Conservation (phyloP, 2,329 filamentous ascomycete species). For the Pseudogymnoascus sp. region DNA sequence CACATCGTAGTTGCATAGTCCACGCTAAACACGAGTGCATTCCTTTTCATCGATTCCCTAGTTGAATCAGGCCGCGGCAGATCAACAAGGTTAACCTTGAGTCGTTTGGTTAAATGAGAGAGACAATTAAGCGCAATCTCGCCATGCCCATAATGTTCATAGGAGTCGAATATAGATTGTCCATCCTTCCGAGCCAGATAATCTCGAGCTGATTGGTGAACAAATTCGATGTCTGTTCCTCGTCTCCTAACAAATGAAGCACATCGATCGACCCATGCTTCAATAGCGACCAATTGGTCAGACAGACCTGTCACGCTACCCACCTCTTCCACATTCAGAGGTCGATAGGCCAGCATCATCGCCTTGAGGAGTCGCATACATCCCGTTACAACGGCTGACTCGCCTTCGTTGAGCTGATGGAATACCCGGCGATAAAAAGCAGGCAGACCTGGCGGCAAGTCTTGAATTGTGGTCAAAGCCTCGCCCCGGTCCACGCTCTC, state of each 20-base stretch:
- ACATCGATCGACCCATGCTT: slow-evolving; percentile 18
- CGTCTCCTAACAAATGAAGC: slow-evolving; percentile 24
- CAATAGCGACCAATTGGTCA: slow-evolving; percentile 12
- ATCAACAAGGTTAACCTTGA: slow-evolving; percentile 23
- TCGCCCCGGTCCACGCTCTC: slow-evolving; percentile 13
- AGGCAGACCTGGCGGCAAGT: slow-evolving; percentile 21
- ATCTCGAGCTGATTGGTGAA: slow-evolving; percentile 27
- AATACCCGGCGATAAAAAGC: slow-evolving; percentile 23
- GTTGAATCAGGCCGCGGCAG: slow-evolving; percentile 21
- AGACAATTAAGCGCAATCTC: slow-evolving; percentile 21
- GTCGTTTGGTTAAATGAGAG: slow-evolving; percentile 19
- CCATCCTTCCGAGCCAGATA: slow-evolving; percentile 20
- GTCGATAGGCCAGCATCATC: slow-evolving; percentile 23
- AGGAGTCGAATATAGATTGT: slow-evolving; percentile 18
- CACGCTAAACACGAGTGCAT: slow-evolving; percentile 13
- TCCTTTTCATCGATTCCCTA: slow-evolving; percentile 15
- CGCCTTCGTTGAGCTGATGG: slow-evolving; percentile 17
- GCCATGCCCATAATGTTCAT: slow-evolving; percentile 16
- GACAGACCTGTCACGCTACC: too few species aligned
- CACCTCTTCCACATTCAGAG: too few species aligned
- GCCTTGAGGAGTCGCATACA: slow-evolving; percentile 22
- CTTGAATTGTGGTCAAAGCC: slow-evolving; percentile 17
- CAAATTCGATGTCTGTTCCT: slow-evolving; percentile 22
- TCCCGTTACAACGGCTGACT: slow-evolving; percentile 15
- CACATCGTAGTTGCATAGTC: slow-evolving; percentile 25